A percentile compares a stretch with the other conserved stretches of the same genome.
Conservation (phyloP, 148 eudicot species). For the Fagopyrum esculentum region DNA sequence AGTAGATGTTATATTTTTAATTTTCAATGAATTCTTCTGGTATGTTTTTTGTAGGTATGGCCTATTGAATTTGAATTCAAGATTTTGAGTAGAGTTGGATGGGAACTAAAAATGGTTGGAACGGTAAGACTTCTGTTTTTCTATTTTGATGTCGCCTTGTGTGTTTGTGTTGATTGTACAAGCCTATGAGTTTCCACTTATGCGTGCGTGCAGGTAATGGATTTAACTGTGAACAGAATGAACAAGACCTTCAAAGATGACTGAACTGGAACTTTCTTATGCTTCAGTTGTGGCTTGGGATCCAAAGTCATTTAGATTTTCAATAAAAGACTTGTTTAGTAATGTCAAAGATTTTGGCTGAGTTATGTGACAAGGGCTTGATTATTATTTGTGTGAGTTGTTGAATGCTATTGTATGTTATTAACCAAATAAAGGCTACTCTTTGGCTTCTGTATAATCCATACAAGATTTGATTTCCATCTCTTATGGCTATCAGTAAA, state of each 20-base stretch:
- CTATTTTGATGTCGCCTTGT: not conserved
- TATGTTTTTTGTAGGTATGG: constrained; percentile 74
- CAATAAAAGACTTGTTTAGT: not conserved
- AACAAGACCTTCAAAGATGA: constrained; percentile 68
- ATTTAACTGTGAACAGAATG: constrained; percentile 81
- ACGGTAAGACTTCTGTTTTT: too few species aligned
- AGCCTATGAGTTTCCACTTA: not conserved
- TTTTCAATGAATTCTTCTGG: too few species aligned
- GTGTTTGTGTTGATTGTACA: not conserved
- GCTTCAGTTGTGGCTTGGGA: too few species aligned
- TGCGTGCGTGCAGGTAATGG: constrained; percentile 61
- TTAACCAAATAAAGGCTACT: too few species aligned
- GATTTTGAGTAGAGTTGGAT: too few species aligned
- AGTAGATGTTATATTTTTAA: too few species aligned
- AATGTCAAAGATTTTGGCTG: constrained; percentile 13
- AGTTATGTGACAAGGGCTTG: constrained; percentile 9
- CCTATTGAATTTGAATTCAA: constrained; percentile 81
- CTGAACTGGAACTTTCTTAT: constrained; percentile 12
- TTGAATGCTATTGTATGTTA: too few species aligned
- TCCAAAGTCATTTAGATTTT: not conserved
- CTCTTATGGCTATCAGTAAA: too few species aligned
- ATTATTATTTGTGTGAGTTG: too few species aligned
- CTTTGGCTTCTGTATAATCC: too few species aligned
- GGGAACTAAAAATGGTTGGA: too few species aligned
- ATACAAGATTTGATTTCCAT: too few species aligned